These are phyloP conservation scores for Syncephalis plumigaleata DNA, from an alignment of 371 early-diverging fungal genomes.

Conservation along the genomic window DNA sequence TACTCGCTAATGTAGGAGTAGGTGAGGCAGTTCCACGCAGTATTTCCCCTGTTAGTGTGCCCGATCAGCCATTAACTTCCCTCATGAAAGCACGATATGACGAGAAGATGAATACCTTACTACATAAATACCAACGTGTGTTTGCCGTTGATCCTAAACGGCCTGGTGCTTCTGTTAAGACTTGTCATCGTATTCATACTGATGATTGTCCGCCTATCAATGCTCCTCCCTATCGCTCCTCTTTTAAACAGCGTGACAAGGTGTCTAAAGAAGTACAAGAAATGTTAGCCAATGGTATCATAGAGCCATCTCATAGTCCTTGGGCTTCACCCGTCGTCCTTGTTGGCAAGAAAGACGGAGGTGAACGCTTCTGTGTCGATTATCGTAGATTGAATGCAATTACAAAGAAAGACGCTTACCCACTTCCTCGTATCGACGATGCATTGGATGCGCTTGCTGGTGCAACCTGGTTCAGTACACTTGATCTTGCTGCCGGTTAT, in stretches of 20 bases:
- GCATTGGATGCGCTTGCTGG: slow-evolving; percentile 12
- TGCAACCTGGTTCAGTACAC: slow-evolving; percentile 9
- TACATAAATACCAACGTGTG: neutral
- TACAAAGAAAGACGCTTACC: slow-evolving; percentile 16
- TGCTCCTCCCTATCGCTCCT: slow-evolving; percentile 1
- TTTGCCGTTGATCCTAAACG: neutral
- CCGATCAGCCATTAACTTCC: no score
- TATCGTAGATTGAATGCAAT: slow-evolving; percentile 18
- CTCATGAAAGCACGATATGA: no score
- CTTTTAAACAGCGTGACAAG: slow-evolving; percentile 1
- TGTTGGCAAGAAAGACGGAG: slow-evolving; percentile 15
- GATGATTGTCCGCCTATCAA: slow-evolving; percentile 3
- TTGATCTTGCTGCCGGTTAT: slow-evolving; percentile 22
- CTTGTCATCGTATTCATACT: slow-evolving; percentile 8
- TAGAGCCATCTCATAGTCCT: slow-evolving; percentile 7
- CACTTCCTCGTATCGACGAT: slow-evolving; percentile 20
- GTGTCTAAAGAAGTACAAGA: slow-evolving; percentile 6
- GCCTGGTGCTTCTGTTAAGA: neutral
- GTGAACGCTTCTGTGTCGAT: slow-evolving; percentile 16
- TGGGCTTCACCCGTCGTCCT: slow-evolving; percentile 16
- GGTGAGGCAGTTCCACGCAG: no score
- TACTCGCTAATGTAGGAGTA: no score
- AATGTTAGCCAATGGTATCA: slow-evolving; percentile 11
- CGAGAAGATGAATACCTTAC: no score
- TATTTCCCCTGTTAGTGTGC: no score